A percentile compares a stretch with the other conserved stretches of the same genome.
Evolutionary conservation across 495 filamentous ascomycete species (phyloP).

Genomic region (Lasiosphaeria miniovina): DNA sequence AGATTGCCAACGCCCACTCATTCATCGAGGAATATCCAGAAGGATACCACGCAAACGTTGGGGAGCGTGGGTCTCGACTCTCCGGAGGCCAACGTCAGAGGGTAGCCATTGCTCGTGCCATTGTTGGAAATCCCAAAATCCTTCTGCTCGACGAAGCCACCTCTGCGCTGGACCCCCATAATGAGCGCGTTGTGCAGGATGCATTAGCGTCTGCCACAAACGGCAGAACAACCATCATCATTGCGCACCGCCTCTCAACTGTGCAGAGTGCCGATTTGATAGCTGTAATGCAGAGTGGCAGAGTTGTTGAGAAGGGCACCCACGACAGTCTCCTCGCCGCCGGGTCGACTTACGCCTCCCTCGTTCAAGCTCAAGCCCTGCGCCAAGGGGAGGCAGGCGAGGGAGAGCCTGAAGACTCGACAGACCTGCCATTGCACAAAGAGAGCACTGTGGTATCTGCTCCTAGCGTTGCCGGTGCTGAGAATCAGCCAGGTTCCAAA

Average conservation of each 20-base stretch:
- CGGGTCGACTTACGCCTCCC: conserved; percentile 43
- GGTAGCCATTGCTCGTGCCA: conserved; percentile 63
- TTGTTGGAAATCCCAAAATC: conserved; percentile 67
- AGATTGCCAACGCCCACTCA: background rate
- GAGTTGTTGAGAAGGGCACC: conserved; percentile 61
- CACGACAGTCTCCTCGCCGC: conserved; percentile 58
- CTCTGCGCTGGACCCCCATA: conserved; percentile 65
- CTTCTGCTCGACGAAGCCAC: conserved; percentile 84
- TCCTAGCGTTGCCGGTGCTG: background rate
- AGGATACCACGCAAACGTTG: background rate
- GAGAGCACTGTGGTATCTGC: background rate
- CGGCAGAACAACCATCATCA: conserved; percentile 72
- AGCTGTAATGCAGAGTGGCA: conserved; percentile 58
- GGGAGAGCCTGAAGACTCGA: background rate
- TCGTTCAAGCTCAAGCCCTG: conserved; percentile 50
- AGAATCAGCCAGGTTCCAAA: background rate
- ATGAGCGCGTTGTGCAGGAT: conserved; percentile 63
- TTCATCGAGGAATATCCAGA: background rate
- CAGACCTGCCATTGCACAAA: background rate
- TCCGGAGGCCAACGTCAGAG: conserved; percentile 22
- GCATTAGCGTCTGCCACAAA: conserved; percentile 61
- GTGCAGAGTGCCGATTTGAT: conserved; percentile 68
- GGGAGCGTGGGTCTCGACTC: background rate
- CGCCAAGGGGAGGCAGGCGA: conserved; percentile 2
- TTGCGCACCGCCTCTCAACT: conserved; percentile 66